Evolutionary conservation across 805 yeast genomes (phyloP).

Genomic region (Ogataea trehalophila): DNA sequence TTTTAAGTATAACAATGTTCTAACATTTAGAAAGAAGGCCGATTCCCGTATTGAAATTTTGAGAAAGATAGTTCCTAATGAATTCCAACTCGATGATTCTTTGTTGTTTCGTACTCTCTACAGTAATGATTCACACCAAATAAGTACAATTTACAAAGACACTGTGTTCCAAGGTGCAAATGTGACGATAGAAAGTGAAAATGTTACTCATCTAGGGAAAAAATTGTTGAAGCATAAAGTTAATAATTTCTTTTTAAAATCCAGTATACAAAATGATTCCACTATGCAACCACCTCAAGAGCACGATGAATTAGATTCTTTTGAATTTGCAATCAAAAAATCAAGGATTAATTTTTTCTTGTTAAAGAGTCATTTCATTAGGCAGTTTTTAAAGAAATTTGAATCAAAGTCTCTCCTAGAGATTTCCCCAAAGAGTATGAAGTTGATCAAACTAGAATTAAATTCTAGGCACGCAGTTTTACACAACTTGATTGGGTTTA

Average conservation of each 20-base stretch:
- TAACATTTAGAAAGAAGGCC: constrained; percentile 18
- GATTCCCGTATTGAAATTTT: constrained; percentile 21
- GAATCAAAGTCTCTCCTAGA: constrained; percentile 4
- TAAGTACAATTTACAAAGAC: constrained; percentile 11
- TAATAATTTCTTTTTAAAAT: constrained; percentile 2
- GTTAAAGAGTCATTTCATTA: not conserved
- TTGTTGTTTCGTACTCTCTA: constrained; percentile 21
- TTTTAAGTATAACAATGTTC: constrained; percentile 11
- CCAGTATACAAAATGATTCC: too few species aligned
- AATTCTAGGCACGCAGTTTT: constrained; percentile 17
- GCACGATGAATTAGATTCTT: not conserved
- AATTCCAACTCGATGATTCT: constrained; percentile 16
- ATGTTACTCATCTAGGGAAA: constrained; percentile 8
- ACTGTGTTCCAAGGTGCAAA: not conserved
- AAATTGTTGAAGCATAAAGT: constrained; percentile 4
- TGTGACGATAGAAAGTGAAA: constrained; percentile 6
- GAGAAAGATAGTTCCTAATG: constrained; percentile 19
- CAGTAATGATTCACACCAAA: constrained; percentile 4
- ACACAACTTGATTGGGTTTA: constrained; percentile 23
- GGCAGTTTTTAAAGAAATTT: not conserved
- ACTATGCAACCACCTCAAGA: too few species aligned
- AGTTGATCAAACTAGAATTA: constrained; percentile 16
- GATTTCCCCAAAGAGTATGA: not conserved
- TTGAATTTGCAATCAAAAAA: not conserved
- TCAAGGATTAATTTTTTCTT: not conserved